These are phyloP conservation scores for Centrapalus pauciflorus DNA, from an alignment of 129 eudicot species.

Conservation along the genomic window DNA sequence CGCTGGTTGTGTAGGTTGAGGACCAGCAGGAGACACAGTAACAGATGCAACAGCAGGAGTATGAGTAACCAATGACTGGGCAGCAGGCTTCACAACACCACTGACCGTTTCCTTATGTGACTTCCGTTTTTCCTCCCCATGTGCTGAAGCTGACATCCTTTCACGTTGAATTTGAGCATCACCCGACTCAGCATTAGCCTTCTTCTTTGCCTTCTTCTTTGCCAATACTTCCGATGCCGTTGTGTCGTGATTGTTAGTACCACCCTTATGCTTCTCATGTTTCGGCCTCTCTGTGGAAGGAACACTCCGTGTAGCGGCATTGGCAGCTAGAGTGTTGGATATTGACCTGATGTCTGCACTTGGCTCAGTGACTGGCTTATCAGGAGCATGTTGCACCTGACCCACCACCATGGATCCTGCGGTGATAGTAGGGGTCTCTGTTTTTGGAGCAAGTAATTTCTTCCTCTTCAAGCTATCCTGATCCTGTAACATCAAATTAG, in stretches of 20 bases:
- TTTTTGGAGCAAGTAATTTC: slow-evolving; percentile 42
- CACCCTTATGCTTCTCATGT: slow-evolving; percentile 60
- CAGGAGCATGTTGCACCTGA: slow-evolving; percentile 32
- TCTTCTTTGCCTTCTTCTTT: slow-evolving; percentile 70
- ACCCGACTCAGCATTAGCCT: slow-evolving; percentile 32
- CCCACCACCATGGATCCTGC: slow-evolving; percentile 26
- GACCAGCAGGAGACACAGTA: not conserved
- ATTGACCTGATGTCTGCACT: slow-evolving; percentile 18
- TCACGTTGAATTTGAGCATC: slow-evolving; percentile 42
- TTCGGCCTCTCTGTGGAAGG: slow-evolving; percentile 40
- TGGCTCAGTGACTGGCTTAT: slow-evolving; percentile 31
- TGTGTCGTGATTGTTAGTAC: slow-evolving; percentile 29
- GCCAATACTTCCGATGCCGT: slow-evolving; percentile 22
- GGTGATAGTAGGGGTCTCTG: slow-evolving; percentile 31
- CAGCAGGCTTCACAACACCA: slow-evolving; percentile 17
- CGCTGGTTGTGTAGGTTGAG: slow-evolving; percentile 9
- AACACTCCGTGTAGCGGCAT: slow-evolving; percentile 14
- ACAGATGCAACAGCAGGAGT: not conserved
- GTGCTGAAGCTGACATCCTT: slow-evolving; percentile 33
- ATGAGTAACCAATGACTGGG: slow-evolving; percentile 18
- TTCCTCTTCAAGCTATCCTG: slow-evolving; percentile 55
- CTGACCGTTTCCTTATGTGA: slow-evolving; percentile 35
- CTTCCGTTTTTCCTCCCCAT: slow-evolving; percentile 41
- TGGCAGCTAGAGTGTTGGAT: slow-evolving; percentile 29
- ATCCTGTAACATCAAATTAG: slow-evolving; percentile 32